Evolutionary conservation across 257 asterid species (phyloP).

Genomic region (Gynochthodes officinalis): DNA sequence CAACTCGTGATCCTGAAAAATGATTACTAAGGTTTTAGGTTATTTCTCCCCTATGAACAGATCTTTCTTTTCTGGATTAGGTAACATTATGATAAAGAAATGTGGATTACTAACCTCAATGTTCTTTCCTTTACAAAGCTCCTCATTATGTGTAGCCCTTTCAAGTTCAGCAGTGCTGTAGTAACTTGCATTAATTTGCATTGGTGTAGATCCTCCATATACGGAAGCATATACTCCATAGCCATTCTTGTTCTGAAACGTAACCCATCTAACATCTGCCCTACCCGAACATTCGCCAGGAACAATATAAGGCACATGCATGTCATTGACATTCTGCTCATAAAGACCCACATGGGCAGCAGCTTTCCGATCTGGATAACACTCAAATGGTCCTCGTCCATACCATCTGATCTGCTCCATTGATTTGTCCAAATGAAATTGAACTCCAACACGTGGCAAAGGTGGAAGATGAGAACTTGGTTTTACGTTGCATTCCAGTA

Average conservation of each 20-base stretch:
- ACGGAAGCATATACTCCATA: constrained; percentile 73
- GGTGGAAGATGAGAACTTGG: constrained; percentile 81
- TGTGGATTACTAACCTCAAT: constrained; percentile 58
- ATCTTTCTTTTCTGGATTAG: not conserved
- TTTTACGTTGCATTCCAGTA: constrained; percentile 64
- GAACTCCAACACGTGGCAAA: constrained; percentile 89
- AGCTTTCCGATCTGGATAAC: constrained; percentile 95
- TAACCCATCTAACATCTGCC: constrained; percentile 94
- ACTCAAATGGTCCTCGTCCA: constrained; percentile 92
- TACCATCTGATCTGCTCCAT: constrained; percentile 76
- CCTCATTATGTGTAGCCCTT: constrained; percentile 63
- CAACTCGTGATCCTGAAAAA: not conserved
- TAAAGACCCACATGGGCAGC: constrained; percentile 82
- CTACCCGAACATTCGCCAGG: constrained; percentile 84
- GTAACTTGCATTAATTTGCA: constrained; percentile 94
- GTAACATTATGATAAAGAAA: not conserved
- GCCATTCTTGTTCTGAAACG: constrained; percentile 65
- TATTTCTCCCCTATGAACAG: too few species aligned
- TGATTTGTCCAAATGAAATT: constrained; percentile 71
- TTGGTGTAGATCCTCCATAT: constrained; percentile 65
- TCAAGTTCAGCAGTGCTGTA: constrained; percentile 93
- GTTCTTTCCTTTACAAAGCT: constrained; percentile 64
- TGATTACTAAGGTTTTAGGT: not conserved
- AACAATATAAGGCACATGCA: constrained; percentile 91
- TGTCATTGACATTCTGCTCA: constrained; percentile 56